A percentile compares a stretch with the other conserved stretches of the same genome.
These are phyloP conservation scores for Pythium dissotocum DNA, from an alignment of 352 stramenopile species.

Conservation along the genomic window DNA sequence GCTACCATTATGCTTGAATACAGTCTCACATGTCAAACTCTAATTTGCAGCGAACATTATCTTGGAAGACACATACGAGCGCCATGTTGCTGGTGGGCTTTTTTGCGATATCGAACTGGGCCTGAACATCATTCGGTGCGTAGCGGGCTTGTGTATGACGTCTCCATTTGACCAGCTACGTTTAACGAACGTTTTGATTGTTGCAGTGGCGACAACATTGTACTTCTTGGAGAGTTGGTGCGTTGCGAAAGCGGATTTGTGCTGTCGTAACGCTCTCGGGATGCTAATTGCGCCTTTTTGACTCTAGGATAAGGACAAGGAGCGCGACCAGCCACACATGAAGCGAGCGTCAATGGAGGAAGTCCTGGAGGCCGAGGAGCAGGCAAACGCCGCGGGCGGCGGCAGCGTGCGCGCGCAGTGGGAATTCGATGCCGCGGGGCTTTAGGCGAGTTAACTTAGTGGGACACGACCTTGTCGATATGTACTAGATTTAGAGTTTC, in stretches of 20 bases:
- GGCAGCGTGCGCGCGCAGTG: conserved; percentile 80
- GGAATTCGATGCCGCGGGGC: conserved; percentile 65
- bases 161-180: not conserved
- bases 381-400: conserved; percentile 58
- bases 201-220: conserved; percentile 82
- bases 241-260: conserved; percentile 9
- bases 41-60: conserved; percentile 92
- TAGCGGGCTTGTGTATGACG: not conserved
- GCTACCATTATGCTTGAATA: not conserved
- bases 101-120: conserved; percentile 96
- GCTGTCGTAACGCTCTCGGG: not conserved
- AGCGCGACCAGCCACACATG: conserved; percentile 81
- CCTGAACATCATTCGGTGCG: conserved; percentile 94
- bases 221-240: conserved; percentile 84
- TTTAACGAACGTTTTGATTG: not conserved
- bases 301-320: conserved; percentile 73
- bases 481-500: conserved; percentile 28
- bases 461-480: not conserved
- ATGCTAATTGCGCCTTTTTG: not conserved
- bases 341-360: conserved; percentile 77
- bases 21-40: not conserved
- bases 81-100: conserved; percentile 80
- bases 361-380: conserved; percentile 80
- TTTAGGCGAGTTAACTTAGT: conserved; percentile 22
- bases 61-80: conserved; percentile 94